Evolutionary conservation across 805 yeast genomes (phyloP).

Genomic region (Starmerella tilneyi): DNA sequence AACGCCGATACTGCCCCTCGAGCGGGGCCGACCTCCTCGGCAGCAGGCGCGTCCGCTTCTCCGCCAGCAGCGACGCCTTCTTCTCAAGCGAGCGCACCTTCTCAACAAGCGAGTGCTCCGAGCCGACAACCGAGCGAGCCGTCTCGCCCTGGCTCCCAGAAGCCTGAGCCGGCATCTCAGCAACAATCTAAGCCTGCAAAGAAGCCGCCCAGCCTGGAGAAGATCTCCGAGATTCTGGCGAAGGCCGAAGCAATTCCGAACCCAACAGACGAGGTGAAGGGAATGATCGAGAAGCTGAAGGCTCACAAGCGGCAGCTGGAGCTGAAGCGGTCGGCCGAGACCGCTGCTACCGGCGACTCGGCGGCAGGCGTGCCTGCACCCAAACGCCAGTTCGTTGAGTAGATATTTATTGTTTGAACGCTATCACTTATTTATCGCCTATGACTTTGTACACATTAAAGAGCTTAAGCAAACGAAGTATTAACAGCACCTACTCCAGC

Average conservation of each 20-base stretch:
- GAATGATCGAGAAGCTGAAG: slow-evolving; percentile 31
- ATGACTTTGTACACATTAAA: slow-evolving; percentile 1
- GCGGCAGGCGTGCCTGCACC: slow-evolving; percentile 10
- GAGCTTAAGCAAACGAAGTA: too few species aligned
- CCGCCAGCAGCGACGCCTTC: too few species aligned
- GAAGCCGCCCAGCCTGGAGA: slow-evolving; percentile 26
- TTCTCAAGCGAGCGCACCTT: too few species aligned
- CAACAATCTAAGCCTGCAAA: slow-evolving; percentile 8
- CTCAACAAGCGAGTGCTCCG: too few species aligned
- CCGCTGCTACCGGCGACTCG: neutral
- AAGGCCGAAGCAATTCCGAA: slow-evolving; percentile 32
- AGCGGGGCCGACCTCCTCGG: too few species aligned
- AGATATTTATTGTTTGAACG: slow-evolving; percentile 1
- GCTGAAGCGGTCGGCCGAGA: slow-evolving; percentile 22
- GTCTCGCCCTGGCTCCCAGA: too few species aligned
- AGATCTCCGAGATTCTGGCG: slow-evolving; percentile 31
- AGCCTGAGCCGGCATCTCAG: too few species aligned
- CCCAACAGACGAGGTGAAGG: slow-evolving; percentile 30
- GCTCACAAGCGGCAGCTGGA: slow-evolving; percentile 28
- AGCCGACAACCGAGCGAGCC: too few species aligned
- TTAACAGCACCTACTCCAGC: too few species aligned
- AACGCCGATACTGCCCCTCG: too few species aligned
- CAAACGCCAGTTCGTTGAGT: slow-evolving; percentile 18
- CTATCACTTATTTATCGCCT: slow-evolving; percentile 5
- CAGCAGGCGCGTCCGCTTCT: too few species aligned